Conservation (phyloP, 2,329 filamentous ascomycete species). For the Trichoderma citrinoviride region DNA sequence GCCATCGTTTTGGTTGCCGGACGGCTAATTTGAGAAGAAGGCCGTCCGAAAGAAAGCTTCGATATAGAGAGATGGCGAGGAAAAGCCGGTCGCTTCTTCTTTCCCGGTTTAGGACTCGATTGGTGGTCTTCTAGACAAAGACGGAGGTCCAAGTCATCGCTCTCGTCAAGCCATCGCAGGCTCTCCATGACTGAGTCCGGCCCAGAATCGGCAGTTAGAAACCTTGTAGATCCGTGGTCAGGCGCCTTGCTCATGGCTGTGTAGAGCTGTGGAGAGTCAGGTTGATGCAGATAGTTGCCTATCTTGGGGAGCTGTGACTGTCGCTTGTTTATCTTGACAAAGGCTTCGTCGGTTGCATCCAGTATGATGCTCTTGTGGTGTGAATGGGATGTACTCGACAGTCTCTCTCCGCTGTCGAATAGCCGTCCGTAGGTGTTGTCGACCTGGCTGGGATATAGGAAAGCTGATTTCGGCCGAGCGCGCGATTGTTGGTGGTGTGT, state of each 20-base stretch:
- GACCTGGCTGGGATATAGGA: slow-evolving; percentile 16
- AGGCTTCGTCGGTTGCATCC: slow-evolving; percentile 31
- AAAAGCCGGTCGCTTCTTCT: slow-evolving; percentile 56
- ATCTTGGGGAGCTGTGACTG: slow-evolving; percentile 28
- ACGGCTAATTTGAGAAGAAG: slow-evolving; percentile 49
- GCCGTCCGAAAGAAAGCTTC: slow-evolving; percentile 60
- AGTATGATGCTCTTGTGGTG: slow-evolving; percentile 55
- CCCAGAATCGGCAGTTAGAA: slow-evolving; percentile 31
- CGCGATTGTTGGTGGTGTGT: background rate
- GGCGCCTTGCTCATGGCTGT: slow-evolving; percentile 30
- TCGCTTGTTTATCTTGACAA: slow-evolving; percentile 30
- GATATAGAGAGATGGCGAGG: slow-evolving; percentile 70
- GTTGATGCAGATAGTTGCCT: slow-evolving; percentile 9
- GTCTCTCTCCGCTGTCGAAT: slow-evolving; percentile 22
- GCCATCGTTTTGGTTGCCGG: slow-evolving; percentile 42
- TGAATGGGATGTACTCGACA: slow-evolving; percentile 18
- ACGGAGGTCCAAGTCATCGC: slow-evolving; percentile 65
- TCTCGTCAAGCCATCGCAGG: slow-evolving; percentile 72
- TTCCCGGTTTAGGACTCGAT: slow-evolving; percentile 46
- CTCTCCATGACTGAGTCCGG: slow-evolving; percentile 61
- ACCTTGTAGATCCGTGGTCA: slow-evolving; percentile 23
- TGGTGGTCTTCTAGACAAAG: slow-evolving; percentile 70
- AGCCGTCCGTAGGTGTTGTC: background rate
- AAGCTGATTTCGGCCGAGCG: slow-evolving; percentile 23
- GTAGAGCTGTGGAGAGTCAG: background rate